These are phyloP conservation scores for Ploettnerulaceae sp. DNA, from an alignment of 2,329 filamentous ascomycete genomes.

Conservation along the genomic window DNA sequence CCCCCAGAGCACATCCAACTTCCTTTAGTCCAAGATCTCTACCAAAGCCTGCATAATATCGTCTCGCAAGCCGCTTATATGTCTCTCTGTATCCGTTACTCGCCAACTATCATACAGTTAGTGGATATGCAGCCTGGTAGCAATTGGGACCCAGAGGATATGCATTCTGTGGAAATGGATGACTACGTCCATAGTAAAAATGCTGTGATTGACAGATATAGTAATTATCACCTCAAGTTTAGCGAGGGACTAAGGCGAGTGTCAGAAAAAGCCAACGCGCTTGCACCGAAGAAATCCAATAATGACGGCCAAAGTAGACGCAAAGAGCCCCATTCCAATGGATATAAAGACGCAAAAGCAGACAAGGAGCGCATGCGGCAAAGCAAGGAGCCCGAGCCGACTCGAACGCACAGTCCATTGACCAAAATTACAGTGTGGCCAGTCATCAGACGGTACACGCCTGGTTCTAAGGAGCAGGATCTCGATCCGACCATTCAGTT, in stretches of 20 bases:
- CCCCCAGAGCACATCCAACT: neutral
- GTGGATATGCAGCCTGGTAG: conserved; percentile 16
- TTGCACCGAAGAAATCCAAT: too few species aligned
- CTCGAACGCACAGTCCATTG: neutral
- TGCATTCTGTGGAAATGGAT: conserved; percentile 11
- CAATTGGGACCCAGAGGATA: conserved; percentile 19
- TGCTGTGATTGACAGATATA: conserved; percentile 2
- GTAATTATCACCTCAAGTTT: neutral
- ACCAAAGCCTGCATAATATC: conserved; percentile 29
- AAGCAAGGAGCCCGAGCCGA: neutral
- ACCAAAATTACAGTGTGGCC: conserved; percentile 25
- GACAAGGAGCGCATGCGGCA: neutral
- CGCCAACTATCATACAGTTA: conserved; percentile 26
- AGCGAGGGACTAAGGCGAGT: neutral
- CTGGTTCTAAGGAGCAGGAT: conserved; percentile 18
- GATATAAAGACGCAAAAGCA: neutral
- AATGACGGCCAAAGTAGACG: too few species aligned
- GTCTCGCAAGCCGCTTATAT: conserved; percentile 27
- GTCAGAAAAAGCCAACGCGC: neutral
- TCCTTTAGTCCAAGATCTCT: conserved; percentile 15
- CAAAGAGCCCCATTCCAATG: too few species aligned
- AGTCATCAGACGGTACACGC: conserved; percentile 20
- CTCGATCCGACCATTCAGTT: conserved; percentile 7
- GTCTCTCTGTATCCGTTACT: conserved; percentile 22
- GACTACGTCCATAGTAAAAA: conserved; percentile 17